Evolutionary conservation across 225 moss, liverwort and hornwort species (phyloP), one percentile per base, ranked within the genome.

Genomic region (Sphagnum contortum): DNA sequence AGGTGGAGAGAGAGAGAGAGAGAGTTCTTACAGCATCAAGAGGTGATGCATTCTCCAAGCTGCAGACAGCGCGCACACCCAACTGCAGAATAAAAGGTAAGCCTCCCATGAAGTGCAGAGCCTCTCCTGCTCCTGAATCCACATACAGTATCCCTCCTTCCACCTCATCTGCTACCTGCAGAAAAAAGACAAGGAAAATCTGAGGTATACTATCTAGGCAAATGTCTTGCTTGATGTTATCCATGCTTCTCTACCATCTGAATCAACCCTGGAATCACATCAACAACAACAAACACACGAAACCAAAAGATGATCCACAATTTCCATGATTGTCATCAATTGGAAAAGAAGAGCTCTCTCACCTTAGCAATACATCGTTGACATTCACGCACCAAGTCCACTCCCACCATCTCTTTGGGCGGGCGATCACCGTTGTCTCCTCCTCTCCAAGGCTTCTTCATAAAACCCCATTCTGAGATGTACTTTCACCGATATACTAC

Each of bases 71-170:
- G 66, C 89, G 81, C 61, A 81, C 89, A 13, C 94, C 94, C 47
- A 94, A 68, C 71, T 89, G 89, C 50, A 94, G 83, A 64, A 94
- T 68, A 29, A 89, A 81, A n/a, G 91, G 80, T 10, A 94, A 70
- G 14, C 94, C 94, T 51, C 94, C 94, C 68, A 82, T 73, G 71
- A 87, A 94, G 75, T 91, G 94, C 58, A 91, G 74, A 57, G 87
- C 87, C 77, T 91, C 94, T 65, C 88, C 91, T 52, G 91, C 91
- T 71, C 94, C 94, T 68, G 89, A 87, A 62, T 94, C 94, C 76
- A 94, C 80, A 53, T 94, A 94, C 3, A 94, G 69, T 44, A 91
- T 77, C 45, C 85, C 89, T 66, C 89, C 91, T 72, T 91, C 89
- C 65, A 77, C 87, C 60, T 91, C 91, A 68, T 91, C 94, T 69